Evolutionary conservation across 495 filamentous ascomycete genomes (phyloP), one percentile per base, ranked within the genome.

Genomic region (Pseudomonodictys pantanalensis): DNA sequence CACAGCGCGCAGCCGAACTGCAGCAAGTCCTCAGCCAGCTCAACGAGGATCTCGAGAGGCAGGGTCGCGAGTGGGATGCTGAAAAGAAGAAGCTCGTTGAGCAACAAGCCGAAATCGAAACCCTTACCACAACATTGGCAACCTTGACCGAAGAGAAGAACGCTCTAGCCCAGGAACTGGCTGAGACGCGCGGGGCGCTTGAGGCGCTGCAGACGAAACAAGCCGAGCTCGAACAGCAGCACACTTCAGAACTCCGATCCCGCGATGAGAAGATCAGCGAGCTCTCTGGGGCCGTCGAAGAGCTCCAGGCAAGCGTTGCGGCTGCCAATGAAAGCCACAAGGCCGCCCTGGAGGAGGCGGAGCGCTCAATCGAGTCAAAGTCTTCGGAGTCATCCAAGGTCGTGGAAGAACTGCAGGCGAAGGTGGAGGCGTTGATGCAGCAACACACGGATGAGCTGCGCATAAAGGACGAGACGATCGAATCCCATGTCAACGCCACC

Each of bases 391-490:
- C 65, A 2, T 53, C 49, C 22, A 56, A 56, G 28, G 10, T 61
- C n/a, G 39, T 61, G 20, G 48, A 64, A 39, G 52, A 56, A 1
- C 56, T 68, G 0, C 65, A 64, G 33, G 50, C 60, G 23, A 56
- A 64, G 35, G 44, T 68, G 35, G 41, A 60, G 23, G 28, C 60
- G 15, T 22, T 56, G 2, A 44, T 50, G 1, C 65, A 68, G 25
- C 28, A 56, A 28, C 64, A 67, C 48, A 67, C 54, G 1, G 64
- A 67, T 28, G 55, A 67, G 49, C 39, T 67, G 28, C 63, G 52
- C 20, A 26, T 29, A 11, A 61, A 58, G 32, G 58, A 62, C 32
- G 58, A 62, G 29, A 43, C 48, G 2, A 62, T 62, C 20, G 52
- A 52, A 8, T 22, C 58, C 7, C 63, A 66, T 26, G 26, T 35